A percentile compares a stretch with the other conserved stretches of the same genome.
Evolutionary conservation across 257 asterid species (phyloP).

Genomic region (Scutellaria minor): DNA sequence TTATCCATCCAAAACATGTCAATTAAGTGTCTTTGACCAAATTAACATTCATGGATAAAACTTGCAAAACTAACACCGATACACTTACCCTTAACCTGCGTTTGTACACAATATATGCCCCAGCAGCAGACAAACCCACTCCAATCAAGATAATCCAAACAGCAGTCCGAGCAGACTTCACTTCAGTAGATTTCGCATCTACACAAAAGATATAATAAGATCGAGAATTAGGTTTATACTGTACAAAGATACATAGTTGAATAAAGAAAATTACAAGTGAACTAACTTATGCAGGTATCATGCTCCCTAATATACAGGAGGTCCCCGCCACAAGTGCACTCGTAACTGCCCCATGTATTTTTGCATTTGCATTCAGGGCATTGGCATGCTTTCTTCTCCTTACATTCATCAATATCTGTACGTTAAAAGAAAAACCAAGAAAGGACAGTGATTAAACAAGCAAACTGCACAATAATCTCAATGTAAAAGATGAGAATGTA

Average conservation of each 20-base stretch:
- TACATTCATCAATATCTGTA: slow-evolving; percentile 80
- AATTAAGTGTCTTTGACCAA: neutral
- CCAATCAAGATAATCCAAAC: slow-evolving; percentile 73
- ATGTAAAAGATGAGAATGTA: neutral
- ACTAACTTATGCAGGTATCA: slow-evolving; percentile 91
- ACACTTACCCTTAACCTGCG: slow-evolving; percentile 71
- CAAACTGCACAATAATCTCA: neutral
- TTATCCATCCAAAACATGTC: too few species aligned
- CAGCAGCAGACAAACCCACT: slow-evolving; percentile 64
- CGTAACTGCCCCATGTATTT: slow-evolving; percentile 87
- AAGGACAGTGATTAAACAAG: slow-evolving; percentile 19
- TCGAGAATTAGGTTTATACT: neutral
- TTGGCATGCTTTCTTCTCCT: slow-evolving; percentile 83
- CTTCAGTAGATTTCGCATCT: slow-evolving; percentile 66
- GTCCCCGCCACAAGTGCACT: slow-evolving; percentile 71
- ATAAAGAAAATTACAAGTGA: slow-evolving; percentile 3
- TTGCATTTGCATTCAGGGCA: slow-evolving; percentile 89
- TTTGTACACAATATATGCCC: slow-evolving; percentile 69
- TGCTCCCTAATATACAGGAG: slow-evolving; percentile 77
- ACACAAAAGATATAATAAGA: slow-evolving; percentile 33
- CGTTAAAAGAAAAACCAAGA: slow-evolving; percentile 11
- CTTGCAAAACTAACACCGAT: slow-evolving; percentile 9
- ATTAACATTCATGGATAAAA: neutral
- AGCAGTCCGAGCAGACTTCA: slow-evolving; percentile 72
- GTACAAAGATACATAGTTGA: neutral